Evolutionary conservation across 441 rosid genomes (phyloP), one percentile per base, ranked within the genome.

Genomic region (Melastoma candidum): DNA sequence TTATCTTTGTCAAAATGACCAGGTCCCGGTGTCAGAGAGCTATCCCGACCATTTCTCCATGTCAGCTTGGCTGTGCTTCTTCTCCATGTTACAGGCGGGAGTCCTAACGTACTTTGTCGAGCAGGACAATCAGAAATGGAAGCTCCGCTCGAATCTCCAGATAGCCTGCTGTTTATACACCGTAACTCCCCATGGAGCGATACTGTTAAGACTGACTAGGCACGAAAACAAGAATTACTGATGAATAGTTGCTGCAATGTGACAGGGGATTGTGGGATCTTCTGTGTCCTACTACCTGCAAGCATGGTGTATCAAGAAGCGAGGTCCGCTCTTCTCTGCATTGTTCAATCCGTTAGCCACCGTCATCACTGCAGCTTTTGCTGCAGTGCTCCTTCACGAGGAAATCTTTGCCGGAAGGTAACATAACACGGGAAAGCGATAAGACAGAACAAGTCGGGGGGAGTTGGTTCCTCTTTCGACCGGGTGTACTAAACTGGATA

Each of bases 281-380:
- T 83, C 78, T 0, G 48, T 58, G n/a, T 65, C 71, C 1, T 75
- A 68, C 66, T 74, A 77, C 25, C 59, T 77, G 59, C 88, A 79
- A 71, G 79, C 93, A 25, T 84, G 88, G 93, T 73, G 82, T 26
- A 68, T 84, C 11, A 65, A 84, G 11, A 24, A 44, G 53, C 65
- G 68, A 60, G 93, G 86, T 46, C 86, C 84, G 26, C 68, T 81
- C 39, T 81, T 77, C 77, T 64, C 77, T 44, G 82, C 84, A 0
- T 73, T 81, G 69, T 84, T 84, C 61, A 75, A 68, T 54, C 85
- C 92, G 59, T 70, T 79, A 14, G 54, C 76, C 62, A 74, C 84
- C 0, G 75, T 84, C n/a, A 74, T 79, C 3, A 77, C 68, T 22
- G 61, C 82, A 39, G 39, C 65, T 50, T 59, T 71, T 13, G 82